Conservation (phyloP, 352 stramenopile species). For the Phytophthora chlamydospora region DNA sequence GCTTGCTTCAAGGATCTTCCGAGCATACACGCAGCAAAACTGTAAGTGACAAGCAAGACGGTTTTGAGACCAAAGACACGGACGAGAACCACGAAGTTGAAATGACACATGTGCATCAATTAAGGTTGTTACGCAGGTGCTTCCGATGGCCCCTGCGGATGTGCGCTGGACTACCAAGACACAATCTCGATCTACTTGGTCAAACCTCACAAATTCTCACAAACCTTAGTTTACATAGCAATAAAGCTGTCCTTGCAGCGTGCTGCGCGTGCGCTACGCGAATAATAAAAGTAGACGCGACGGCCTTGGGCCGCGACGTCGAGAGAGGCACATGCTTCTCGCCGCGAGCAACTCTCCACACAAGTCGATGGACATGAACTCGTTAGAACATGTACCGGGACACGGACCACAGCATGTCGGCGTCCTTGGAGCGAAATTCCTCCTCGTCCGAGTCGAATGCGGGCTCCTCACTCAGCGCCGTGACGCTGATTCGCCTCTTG, state of each 20-base stretch:
- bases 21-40: constrained; percentile 8
- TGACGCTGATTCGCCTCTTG: constrained; percentile 41
- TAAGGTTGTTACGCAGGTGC: constrained; percentile 27
- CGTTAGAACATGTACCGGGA: constrained; percentile 64
- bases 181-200: constrained; percentile 6
- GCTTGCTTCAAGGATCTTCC: neutral
- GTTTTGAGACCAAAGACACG: constrained; percentile 10
- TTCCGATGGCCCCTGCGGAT: constrained; percentile 28
- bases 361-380: constrained; percentile 8
- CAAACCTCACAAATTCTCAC: constrained; percentile 25
- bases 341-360: constrained; percentile 19
- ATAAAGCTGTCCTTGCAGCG: constrained; percentile 27
- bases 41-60: constrained; percentile 9
- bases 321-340: constrained; percentile 21
- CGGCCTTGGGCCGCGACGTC: constrained; percentile 10
- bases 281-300: constrained; percentile 35
- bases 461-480: constrained; percentile 32
- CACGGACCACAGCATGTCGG: constrained; percentile 61
- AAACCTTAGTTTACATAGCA: constrained; percentile 38
- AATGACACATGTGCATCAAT: constrained; percentile 32
- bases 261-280: constrained; percentile 25
- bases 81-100: neutral
- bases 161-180: constrained; percentile 19
- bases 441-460: constrained; percentile 51
- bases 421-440: constrained; percentile 61